Evolutionary conservation across 2,329 filamentous ascomycete genomes (phyloP).

Genomic region (Coleophoma cylindrospora): DNA sequence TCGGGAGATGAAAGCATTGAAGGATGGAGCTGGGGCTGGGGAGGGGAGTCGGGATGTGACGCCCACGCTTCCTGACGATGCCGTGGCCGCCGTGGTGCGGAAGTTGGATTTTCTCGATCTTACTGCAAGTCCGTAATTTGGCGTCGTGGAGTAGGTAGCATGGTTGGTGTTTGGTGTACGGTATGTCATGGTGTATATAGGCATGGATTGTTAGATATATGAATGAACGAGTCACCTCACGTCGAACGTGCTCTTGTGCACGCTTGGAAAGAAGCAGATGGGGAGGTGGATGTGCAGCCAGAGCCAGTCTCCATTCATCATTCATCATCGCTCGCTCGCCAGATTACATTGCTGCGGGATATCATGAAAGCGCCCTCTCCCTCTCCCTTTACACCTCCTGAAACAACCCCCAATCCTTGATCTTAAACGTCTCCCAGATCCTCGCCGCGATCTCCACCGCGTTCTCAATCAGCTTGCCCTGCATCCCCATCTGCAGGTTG

Average conservation of each 20-base stretch:
- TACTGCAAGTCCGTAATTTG: conserved; percentile 4
- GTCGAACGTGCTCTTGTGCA: too few relatives aligned
- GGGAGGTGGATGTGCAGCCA: too few relatives aligned
- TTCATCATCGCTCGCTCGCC: too few relatives aligned
- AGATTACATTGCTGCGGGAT: too few relatives aligned
- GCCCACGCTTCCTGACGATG: conserved; percentile 7
- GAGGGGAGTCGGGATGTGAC: conserved; percentile 6
- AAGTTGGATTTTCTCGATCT: conserved; percentile 27
- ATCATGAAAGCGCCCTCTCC: too few relatives aligned
- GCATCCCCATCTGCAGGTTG: conserved; percentile 58
- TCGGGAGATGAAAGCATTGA: conserved; percentile 40
- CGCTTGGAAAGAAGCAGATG: too few relatives aligned
- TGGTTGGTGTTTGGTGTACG: too few relatives aligned
- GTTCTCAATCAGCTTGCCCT: conserved; percentile 63
- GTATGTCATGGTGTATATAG: too few relatives aligned
- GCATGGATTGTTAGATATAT: too few relatives aligned
- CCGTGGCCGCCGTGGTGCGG: conserved; percentile 14
- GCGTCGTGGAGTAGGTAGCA: too few relatives aligned
- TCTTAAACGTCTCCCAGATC: conserved; percentile 69
- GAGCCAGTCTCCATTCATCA: too few relatives aligned
- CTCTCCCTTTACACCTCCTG: conserved; percentile 21
- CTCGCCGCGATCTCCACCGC: conserved; percentile 61
- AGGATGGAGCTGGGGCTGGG: conserved; percentile 4
- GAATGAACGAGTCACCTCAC: too few relatives aligned
- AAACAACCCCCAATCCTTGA: conserved; percentile 75